These are phyloP conservation scores for Ascochyta pisi DNA, from an alignment of 2,329 filamentous ascomycete species.

Conservation along the genomic window DNA sequence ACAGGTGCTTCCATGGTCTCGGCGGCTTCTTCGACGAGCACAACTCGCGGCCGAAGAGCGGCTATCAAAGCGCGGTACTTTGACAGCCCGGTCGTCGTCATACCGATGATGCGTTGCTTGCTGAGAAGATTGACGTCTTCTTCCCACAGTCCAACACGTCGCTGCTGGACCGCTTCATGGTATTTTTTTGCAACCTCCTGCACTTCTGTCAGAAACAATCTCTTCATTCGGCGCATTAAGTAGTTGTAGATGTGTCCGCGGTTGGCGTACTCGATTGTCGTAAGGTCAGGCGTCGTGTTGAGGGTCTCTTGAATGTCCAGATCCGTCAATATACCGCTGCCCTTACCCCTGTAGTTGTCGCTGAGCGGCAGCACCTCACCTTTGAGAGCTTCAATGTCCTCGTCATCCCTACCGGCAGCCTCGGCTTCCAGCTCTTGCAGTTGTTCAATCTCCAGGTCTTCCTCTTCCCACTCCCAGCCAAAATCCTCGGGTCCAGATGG, in stretches of 20 bases:
- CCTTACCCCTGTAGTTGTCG: conserved; percentile 51
- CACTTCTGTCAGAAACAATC: conserved; percentile 56
- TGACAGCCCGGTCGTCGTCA: conserved; percentile 81
- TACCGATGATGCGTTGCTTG: conserved; percentile 63
- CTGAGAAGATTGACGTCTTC: conserved; percentile 57
- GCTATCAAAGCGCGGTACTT: conserved; percentile 78
- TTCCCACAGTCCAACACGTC: conserved; percentile 66
- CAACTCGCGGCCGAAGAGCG: conserved; percentile 68
- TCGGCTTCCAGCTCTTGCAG: conserved; percentile 68
- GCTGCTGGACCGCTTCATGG: conserved; percentile 56
- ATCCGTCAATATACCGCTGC: conserved; percentile 25
- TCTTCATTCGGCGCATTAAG: conserved; percentile 65
- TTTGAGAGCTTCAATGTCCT: conserved; percentile 52
- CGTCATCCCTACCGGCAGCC: conserved; percentile 60
- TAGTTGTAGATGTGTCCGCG: conserved; percentile 72
- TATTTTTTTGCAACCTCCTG: conserved; percentile 60
- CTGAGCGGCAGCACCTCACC: conserved; percentile 43
- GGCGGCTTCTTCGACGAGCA: conserved; percentile 81
- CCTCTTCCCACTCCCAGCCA: conserved; percentile 64
- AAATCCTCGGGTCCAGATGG: conserved; percentile 56
- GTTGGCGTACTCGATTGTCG: conserved; percentile 60
- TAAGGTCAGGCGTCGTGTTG: conserved; percentile 61
- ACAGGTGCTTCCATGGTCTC: conserved; percentile 74
- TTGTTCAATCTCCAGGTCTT: conserved; percentile 67
- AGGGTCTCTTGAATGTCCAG: conserved; percentile 49